Evolutionary conservation across 176 grass and related monocot species (phyloP), one percentile per base, ranked within the genome.

Genomic region (Avena sativa): DNA sequence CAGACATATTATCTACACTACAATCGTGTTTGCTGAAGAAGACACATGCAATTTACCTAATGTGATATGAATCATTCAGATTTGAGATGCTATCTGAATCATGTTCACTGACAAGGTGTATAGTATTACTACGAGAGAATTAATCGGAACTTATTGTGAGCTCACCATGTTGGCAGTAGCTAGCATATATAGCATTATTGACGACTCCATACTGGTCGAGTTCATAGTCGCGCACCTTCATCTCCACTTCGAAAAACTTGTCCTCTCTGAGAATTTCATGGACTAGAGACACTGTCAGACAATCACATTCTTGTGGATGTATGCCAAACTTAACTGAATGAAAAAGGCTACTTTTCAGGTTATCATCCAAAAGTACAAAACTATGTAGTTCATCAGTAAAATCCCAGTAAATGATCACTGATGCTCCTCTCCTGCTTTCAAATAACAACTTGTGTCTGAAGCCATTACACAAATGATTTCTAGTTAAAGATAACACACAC

Each of bases 141-240:
- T n/a, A 44, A 0, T 66, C 44, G 17, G 7, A 40, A 3, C 72
- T 3, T 25, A 20, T 64, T 64, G 21, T 51, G 19, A 85, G 59
- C 87, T 92, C 60, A 98, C 97, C 97, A 84, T 96, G 93, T 60
- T 98, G 97, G 79, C 90, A 94, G 87, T 98, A 98, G 81, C 87
- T 96, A 79, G 90, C 92, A 85, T 98, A 98, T 14, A 94, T 46
- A 5, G 97, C 90, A 88, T 98, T 98, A 52, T 98, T 98, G 28
- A 98, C 93, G 89, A 98, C 97, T 66, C 93, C 92, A 30, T 85
- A 94, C 79, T 96, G 94, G 50, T 98, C 94, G 2, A 98, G 90
- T 88, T 98, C 97, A 68, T 98, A 94, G 60, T 98, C 93, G 4
- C 94, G 92, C 17, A 98, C 97, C 63, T 91, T 92, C 28, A 94